These are phyloP conservation scores for Albatrellus ellisii DNA, from an alignment of 768 basidiomycete genomes.

Conservation along the genomic window DNA sequence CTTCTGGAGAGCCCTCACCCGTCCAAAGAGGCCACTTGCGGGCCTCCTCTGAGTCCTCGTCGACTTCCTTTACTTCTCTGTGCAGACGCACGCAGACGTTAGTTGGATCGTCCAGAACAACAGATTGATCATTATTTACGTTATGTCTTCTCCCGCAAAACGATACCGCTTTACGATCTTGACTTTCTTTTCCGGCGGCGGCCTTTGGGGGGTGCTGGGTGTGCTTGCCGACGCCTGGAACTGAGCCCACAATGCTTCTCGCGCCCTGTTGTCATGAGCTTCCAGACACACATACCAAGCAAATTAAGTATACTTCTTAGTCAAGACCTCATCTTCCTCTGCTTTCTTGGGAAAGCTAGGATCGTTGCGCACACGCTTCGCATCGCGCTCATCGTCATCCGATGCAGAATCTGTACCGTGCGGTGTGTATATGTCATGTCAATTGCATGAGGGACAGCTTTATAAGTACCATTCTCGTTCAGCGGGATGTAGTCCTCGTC, in stretches of 20 bases:
- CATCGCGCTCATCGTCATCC: constrained; percentile 25
- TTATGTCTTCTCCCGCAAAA: constrained; percentile 66
- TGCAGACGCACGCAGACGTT: constrained; percentile 6
- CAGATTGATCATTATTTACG: constrained; percentile 32
- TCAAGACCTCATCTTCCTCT: constrained; percentile 26
- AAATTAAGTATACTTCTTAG: constrained; percentile 26
- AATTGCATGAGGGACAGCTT: neutral
- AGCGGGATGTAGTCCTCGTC: constrained; percentile 61
- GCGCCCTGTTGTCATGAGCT: constrained; percentile 27
- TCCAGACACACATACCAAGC: constrained; percentile 3
- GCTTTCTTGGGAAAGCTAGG: constrained; percentile 13
- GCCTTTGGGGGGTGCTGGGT: constrained; percentile 6
- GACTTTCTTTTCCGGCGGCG: constrained; percentile 23
- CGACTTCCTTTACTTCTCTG: constrained; percentile 66
- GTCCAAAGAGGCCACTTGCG: constrained; percentile 58
- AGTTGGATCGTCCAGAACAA: neutral
- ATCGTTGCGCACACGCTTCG: constrained; percentile 23
- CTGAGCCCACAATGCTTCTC: constrained; percentile 49
- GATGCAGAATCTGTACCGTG: constrained; percentile 23
- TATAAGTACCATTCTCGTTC: constrained; percentile 24
- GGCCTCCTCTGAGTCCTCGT: constrained; percentile 61
- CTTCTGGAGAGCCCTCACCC: constrained; percentile 4
- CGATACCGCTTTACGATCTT: constrained; percentile 57
- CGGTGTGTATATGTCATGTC: neutral
- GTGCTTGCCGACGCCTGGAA: constrained; percentile 52